phyloP scores from a whole-genome alignment of 2,329 filamentous ascomycete species.

The Ascochyta rabiei region DNA sequence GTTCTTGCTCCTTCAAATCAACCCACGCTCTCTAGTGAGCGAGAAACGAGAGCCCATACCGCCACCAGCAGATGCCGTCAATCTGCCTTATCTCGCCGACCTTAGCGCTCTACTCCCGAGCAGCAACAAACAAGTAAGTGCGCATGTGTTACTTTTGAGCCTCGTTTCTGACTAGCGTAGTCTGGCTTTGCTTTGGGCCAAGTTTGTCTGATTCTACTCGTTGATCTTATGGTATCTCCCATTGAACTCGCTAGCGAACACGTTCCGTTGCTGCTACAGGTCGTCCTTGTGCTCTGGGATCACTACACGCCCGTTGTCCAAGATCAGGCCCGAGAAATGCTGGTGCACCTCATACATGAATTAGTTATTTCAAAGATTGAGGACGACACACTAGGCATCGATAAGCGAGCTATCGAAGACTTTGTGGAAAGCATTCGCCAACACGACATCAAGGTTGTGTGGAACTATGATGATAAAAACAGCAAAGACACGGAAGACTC shows the following conservation, averaged over 20 bases:
- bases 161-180: constrained; percentile 42
- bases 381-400: constrained; percentile 68
- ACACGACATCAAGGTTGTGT: constrained; percentile 83
- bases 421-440: constrained; percentile 86
- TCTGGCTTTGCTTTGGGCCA: constrained; percentile 91
- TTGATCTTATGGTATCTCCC: constrained; percentile 94
- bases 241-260: constrained; percentile 79
- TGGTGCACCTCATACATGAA: constrained; percentile 96
- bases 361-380: constrained; percentile 81
- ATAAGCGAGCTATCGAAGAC: constrained; percentile 80
- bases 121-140: constrained; percentile 40
- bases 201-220: constrained; percentile 87
- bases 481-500: constrained; percentile 72
- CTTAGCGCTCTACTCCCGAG: constrained; percentile 35
- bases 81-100: constrained; percentile 84
- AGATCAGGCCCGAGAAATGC: constrained; percentile 95
- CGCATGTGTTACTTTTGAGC: background rate
- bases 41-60: constrained; percentile 66
- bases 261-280: constrained; percentile 85
- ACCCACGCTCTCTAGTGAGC: constrained; percentile 95
- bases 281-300: constrained; percentile 94
- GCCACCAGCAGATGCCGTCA: constrained; percentile 72
- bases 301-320: constrained; percentile 95
- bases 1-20: constrained; percentile 88
- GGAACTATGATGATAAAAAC: constrained; percentile 93